A percentile compares a stretch with the other conserved stretches of the same genome.
These are phyloP conservation scores for Podospora fimiseda DNA, from an alignment of 495 filamentous ascomycete species.

Conservation along the genomic window DNA sequence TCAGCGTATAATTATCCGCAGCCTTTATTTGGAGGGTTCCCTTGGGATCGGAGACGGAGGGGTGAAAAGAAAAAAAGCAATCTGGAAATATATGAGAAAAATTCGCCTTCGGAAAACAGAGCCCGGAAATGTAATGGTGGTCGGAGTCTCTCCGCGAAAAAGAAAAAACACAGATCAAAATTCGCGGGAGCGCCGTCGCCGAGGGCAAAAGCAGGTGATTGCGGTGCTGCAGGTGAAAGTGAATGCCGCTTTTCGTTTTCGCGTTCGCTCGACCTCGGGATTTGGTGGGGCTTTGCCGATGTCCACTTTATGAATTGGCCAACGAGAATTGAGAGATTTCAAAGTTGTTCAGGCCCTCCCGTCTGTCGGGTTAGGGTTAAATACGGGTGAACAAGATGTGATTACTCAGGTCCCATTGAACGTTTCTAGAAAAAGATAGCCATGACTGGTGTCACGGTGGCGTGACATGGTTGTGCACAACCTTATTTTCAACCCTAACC, in stretches of 20 bases:
- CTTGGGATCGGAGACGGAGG: background rate
- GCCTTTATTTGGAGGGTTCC: background rate
- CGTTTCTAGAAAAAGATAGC: too few species aligned
- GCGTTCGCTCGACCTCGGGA: constrained; percentile 10
- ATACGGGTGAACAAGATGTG: too few species aligned
- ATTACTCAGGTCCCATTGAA: too few species aligned
- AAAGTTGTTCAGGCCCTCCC: constrained; percentile 8
- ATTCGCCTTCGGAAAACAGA: constrained; percentile 12
- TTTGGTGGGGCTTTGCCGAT: constrained; percentile 15
- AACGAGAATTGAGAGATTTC: constrained; percentile 17
- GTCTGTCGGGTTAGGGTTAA: too few species aligned
- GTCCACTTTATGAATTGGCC: constrained; percentile 12
- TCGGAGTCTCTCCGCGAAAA: background rate
- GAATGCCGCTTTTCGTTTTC: background rate
- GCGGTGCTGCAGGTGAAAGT: background rate
- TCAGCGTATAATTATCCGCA: background rate
- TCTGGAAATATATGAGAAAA: constrained; percentile 1
- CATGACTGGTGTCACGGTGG: too few species aligned
- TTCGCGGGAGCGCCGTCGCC: constrained; percentile 1
- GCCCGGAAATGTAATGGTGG: background rate
- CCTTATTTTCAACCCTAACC: too few species aligned
- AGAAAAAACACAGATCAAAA: too few species aligned
- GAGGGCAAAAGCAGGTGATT: background rate
- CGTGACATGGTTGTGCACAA: too few species aligned
- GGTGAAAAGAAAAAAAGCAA: background rate